Percentiles rank a stretch among this genome's conserved stretches.
phyloP scores from a whole-genome alignment of 192 early-diverging fungal species.

The Coemansia sp. region DNA sequence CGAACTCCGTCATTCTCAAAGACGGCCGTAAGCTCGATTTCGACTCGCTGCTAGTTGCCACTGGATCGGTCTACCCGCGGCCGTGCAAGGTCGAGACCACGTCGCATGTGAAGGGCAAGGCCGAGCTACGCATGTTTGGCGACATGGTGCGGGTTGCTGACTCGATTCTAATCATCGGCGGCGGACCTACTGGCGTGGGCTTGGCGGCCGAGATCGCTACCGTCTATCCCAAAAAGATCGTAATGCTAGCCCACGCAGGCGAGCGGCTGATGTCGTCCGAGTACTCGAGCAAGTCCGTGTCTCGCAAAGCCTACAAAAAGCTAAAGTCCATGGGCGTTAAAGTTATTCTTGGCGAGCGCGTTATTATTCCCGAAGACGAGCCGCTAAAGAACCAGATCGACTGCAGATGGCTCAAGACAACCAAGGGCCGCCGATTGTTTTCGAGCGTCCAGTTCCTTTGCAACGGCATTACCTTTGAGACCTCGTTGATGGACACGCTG shows the following conservation, averaged over 20 bases:
- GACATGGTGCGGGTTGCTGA: conserved; percentile 61
- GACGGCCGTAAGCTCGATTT: conserved; percentile 52
- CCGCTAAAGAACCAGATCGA: conserved; percentile 39
- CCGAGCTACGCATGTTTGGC: conserved; percentile 40
- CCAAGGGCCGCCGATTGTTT: conserved; percentile 49
- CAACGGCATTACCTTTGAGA: conserved; percentile 76
- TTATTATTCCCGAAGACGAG: conserved; percentile 66
- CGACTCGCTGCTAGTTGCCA: conserved; percentile 55
- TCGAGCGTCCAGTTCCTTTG: conserved; percentile 67
- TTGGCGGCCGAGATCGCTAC: conserved; percentile 71
- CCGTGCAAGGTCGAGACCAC: conserved; percentile 55
- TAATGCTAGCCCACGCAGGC: conserved; percentile 42
- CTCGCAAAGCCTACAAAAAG: conserved; percentile 60
- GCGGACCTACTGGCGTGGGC: conserved; percentile 78
- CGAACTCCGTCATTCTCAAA: conserved; percentile 51
- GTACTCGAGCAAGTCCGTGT: conserved; percentile 50
- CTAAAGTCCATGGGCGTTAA: conserved; percentile 57
- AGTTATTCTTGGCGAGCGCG: conserved; percentile 61
- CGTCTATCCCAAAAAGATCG: conserved; percentile 43
- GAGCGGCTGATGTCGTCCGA: conserved; percentile 46
- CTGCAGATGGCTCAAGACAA: conserved; percentile 52
- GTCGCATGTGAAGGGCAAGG: conserved; percentile 38
- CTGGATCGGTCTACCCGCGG: conserved; percentile 53
- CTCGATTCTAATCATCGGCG: conserved; percentile 71
- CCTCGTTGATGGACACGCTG: conserved; percentile 59